phyloP scores from a whole-genome alignment of 768 basidiomycete genomes.

The Tricholomella constricta region DNA sequence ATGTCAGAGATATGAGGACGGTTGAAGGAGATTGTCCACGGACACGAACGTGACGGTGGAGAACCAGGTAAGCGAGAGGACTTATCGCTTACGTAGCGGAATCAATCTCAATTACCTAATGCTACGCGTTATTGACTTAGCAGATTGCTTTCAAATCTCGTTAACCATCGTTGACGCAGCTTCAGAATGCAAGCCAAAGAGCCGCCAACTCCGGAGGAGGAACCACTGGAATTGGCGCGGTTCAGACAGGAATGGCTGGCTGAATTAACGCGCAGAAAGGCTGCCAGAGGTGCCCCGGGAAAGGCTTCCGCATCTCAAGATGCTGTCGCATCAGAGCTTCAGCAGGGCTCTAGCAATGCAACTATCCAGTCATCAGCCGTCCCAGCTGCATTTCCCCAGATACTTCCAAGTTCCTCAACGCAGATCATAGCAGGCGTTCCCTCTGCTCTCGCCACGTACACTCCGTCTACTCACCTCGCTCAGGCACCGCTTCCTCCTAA shows the following conservation, averaged over 20 bases:
- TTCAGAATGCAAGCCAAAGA: conserved; percentile 22
- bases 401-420: conserved; percentile 19
- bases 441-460: conserved; percentile 14
- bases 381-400: neutral
- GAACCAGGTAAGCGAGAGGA: conserved; percentile 16
- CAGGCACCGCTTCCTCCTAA: conserved; percentile 30
- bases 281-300: conserved; percentile 7
- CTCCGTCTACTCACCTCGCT: conserved; percentile 28
- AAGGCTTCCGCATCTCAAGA: neutral
- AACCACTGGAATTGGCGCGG: conserved; percentile 60
- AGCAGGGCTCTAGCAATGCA: conserved; percentile 5
- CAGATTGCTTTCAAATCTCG: conserved; percentile 5
- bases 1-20: conserved; percentile 33
- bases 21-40: conserved; percentile 5
- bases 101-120: neutral
- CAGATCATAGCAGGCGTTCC: conserved; percentile 19
- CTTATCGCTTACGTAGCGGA: conserved; percentile 10
- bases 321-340: neutral
- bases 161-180: no score
- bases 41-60: conserved; percentile 16
- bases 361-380: neutral
- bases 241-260: conserved; percentile 78
- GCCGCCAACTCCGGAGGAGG: conserved; percentile 33
- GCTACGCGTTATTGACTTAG: conserved; percentile 2
- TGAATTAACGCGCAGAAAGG: conserved; percentile 53